A percentile compares a stretch with the other conserved stretches of the same genome.
Evolutionary conservation across 441 rosid species (phyloP).

Genomic region (Adansonia madagascariensis): DNA sequence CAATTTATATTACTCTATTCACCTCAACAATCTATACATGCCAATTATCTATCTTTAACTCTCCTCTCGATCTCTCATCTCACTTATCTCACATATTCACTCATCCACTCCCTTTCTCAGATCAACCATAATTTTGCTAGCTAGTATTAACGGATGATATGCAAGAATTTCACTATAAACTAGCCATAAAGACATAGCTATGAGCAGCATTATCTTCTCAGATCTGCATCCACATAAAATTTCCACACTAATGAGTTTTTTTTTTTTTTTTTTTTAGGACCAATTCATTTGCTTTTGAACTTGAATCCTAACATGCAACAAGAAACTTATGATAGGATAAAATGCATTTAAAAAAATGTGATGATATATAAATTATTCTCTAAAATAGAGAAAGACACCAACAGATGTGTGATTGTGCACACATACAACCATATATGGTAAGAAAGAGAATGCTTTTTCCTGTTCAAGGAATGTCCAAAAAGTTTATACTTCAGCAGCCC

Average conservation of each 20-base stretch:
- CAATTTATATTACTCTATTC: background rate
- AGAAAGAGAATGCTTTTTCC: background rate
- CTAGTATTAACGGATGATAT: background rate
- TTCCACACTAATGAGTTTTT: background rate
- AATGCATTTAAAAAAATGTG: background rate
- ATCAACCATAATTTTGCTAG: slow-evolving; percentile 7
- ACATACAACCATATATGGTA: background rate
- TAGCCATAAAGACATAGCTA: background rate
- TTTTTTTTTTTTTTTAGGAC: background rate
- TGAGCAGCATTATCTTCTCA: background rate
- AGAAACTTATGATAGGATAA: background rate
- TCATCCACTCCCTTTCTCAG: background rate
- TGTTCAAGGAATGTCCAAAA: slow-evolving; percentile 11
- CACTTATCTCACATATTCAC: background rate
- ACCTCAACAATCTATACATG: slow-evolving; percentile 4
- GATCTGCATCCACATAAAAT: slow-evolving; percentile 3
- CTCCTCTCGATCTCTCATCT: background rate
- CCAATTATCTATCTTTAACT: background rate
- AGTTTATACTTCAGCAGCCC: slow-evolving; percentile 19
- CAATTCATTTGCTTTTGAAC: background rate
- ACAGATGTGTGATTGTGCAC: background rate
- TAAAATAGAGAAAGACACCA: slow-evolving; percentile 5
- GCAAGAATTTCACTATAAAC: background rate
- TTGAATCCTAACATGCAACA: background rate
- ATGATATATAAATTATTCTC: slow-evolving; percentile 1